phyloP scores from a whole-genome alignment of 352 stramenopile species.

The Pythium monospermum region DNA sequence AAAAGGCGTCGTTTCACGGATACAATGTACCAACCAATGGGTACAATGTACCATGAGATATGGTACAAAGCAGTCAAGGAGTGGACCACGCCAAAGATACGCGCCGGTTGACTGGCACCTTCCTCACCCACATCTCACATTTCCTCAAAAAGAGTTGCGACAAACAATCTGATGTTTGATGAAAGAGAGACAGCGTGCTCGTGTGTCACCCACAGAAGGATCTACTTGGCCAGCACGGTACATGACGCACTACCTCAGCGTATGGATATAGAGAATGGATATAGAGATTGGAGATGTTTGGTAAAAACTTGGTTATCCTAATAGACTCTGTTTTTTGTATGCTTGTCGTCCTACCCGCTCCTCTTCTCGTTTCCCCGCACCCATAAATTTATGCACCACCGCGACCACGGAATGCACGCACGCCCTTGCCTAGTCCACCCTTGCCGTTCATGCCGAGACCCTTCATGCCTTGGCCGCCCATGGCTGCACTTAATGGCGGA shows the following conservation, averaged over 20 bases:
- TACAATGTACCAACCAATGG: constrained; percentile 7
- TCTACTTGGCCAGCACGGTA: too few species aligned
- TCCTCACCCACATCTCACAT: too few species aligned
- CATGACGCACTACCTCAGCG: too few species aligned
- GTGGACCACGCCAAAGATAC: constrained; percentile 16
- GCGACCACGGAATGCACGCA: constrained; percentile 74
- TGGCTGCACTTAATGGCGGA: constrained; percentile 84
- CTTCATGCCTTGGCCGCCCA: constrained; percentile 89
- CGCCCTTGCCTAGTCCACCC: constrained; percentile 68
- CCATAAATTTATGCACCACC: constrained; percentile 61
- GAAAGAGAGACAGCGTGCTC: too few species aligned
- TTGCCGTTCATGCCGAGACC: constrained; percentile 80
- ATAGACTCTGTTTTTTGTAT: constrained; percentile 2
- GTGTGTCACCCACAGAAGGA: too few species aligned
- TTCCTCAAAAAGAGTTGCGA: too few species aligned
- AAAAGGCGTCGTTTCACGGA: constrained; percentile 12
- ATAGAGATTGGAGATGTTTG: too few species aligned
- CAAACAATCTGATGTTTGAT: too few species aligned
- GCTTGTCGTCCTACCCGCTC: too few species aligned
- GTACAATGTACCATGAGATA: constrained; percentile 4
- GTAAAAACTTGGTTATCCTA: too few species aligned
- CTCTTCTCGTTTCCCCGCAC: too few species aligned
- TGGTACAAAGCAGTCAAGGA: not conserved
- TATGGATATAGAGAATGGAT: too few species aligned
- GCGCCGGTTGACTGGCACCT: not conserved